Conservation (phyloP, 106 monocot genomes). For the Dendrobium chrysotoxum region DNA sequence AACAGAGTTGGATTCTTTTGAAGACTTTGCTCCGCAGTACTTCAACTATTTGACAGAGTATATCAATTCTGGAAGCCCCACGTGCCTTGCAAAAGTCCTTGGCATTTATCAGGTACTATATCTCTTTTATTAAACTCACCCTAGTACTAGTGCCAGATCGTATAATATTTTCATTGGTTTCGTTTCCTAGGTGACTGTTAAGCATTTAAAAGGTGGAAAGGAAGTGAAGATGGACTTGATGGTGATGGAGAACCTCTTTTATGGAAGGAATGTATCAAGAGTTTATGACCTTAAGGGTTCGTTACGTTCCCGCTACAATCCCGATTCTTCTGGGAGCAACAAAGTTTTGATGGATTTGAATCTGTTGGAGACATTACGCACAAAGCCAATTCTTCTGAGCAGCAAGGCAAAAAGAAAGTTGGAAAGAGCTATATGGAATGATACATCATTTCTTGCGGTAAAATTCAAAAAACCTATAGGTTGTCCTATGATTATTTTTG, state of each 20-base stretch:
- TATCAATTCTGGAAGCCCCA: slow-evolving; percentile 66
- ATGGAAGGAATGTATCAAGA: slow-evolving; percentile 58
- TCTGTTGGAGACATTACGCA: slow-evolving; percentile 63
- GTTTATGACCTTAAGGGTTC: slow-evolving; percentile 98
- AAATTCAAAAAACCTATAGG: background rate
- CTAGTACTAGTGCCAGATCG: background rate
- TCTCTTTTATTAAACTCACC: background rate
- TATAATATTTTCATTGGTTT: background rate
- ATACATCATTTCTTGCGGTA: slow-evolving; percentile 98
- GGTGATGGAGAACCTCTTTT: slow-evolving; percentile 95
- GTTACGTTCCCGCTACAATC: slow-evolving; percentile 66
- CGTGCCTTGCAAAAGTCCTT: slow-evolving; percentile 84
- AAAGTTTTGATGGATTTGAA: slow-evolving; percentile 84
- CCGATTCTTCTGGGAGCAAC: slow-evolving; percentile 65
- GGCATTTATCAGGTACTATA: slow-evolving; percentile 80
- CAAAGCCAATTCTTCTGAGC: slow-evolving; percentile 81
- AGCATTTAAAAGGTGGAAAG: slow-evolving; percentile 66
- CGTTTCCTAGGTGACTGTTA: slow-evolving; percentile 46
- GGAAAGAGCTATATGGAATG: slow-evolving; percentile 96
- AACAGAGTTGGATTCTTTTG: slow-evolving; percentile 94
- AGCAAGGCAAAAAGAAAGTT: slow-evolving; percentile 79
- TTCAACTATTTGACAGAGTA: slow-evolving; percentile 74
- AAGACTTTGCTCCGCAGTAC: slow-evolving; percentile 74
- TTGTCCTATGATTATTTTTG: background rate
- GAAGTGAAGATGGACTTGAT: slow-evolving; percentile 84